Evolutionary conservation across 2,329 filamentous ascomycete species (phyloP), one percentile per base, ranked within the genome.

Genomic region (Trichophaea hybrida): DNA sequence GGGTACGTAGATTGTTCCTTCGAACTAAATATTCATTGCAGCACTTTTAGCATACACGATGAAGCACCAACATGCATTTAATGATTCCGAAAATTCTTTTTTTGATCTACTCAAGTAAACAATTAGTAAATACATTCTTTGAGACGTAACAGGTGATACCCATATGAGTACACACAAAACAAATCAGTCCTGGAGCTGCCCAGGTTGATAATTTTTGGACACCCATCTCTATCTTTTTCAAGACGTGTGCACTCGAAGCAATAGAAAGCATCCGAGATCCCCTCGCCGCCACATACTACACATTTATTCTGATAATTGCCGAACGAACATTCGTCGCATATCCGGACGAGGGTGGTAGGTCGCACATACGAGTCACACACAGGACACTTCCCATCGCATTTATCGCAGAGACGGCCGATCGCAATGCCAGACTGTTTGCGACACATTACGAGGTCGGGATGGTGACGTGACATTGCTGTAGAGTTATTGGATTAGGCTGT

Each of bases 281-380:
- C 93, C 75, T 97, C 93, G 69, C 93, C 93, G 72, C 93, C 93
- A 74, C 93, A 98, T 48, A 98, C 93, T 68, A 98, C 89, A 73
- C 93, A 98, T 75, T 98, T 98, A 78, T 98, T 98, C 76, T 97
- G 93, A 78, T 96, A 98, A 79, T 98, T 98, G 71, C 93, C 93
- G 73, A 98, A 98, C 72, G 87, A 90, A 79, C 93, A 98, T 76
- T 98, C 93, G 77, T 98, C 93, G 78, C 93, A 98, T 76, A 98
- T 97, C 70, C 91, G 88, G 62, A 94, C 93, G 59, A 97, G 84
- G 6, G 93, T 97, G 33, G 93, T 98, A 10, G 93, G 93, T 13
- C 93, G 90, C 65, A 98, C 93, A 80, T 98, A 98, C 63, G 88
- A 94, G 73, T 98, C 93, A 82, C 93, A 98, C 63, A 98, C 90